phyloP scores from a whole-genome alignment of 148 eudicot species.

The Diospyros kaki region DNA sequence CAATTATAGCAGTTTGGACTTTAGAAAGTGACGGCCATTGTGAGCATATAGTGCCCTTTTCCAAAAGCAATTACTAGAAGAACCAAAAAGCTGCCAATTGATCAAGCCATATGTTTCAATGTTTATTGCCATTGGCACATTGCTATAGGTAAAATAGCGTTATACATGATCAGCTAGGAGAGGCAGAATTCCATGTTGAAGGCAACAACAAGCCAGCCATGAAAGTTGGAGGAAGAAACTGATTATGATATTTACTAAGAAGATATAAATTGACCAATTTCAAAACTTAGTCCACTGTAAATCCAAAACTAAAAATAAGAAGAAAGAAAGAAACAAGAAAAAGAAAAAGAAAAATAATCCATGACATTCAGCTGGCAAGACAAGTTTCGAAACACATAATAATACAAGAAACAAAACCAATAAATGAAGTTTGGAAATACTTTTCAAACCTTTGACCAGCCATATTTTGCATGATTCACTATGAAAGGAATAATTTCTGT shows the following conservation, averaged over 20 bases:
- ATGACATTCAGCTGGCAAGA: constrained; percentile 2
- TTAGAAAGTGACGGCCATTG: background rate
- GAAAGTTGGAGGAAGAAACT: background rate
- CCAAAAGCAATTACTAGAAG: too few relatives aligned
- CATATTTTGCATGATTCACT: constrained; percentile 62
- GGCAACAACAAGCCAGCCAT: background rate
- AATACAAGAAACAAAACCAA: background rate
- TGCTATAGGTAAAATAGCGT: background rate
- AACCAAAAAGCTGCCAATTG: too few relatives aligned
- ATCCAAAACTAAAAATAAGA: too few relatives aligned
- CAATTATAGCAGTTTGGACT: background rate
- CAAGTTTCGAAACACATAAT: background rate
- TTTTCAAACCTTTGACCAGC: constrained; percentile 71
- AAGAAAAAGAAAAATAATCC: background rate
- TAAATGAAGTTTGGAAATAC: constrained; percentile 5
- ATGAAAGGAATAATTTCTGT: constrained; percentile 48
- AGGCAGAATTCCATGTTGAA: background rate
- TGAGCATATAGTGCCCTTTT: background rate
- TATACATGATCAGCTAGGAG: background rate
- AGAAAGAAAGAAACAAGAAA: too few relatives aligned
- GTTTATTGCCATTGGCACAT: background rate
- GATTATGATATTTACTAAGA: background rate
- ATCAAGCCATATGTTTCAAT: too few relatives aligned
- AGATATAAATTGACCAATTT: background rate
- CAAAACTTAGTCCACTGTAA: too few relatives aligned